A percentile compares a stretch with the other conserved stretches of the same genome.
phyloP scores from a whole-genome alignment of 2,329 filamentous ascomycete genomes.

The Ascochyta clinopodiicola region DNA sequence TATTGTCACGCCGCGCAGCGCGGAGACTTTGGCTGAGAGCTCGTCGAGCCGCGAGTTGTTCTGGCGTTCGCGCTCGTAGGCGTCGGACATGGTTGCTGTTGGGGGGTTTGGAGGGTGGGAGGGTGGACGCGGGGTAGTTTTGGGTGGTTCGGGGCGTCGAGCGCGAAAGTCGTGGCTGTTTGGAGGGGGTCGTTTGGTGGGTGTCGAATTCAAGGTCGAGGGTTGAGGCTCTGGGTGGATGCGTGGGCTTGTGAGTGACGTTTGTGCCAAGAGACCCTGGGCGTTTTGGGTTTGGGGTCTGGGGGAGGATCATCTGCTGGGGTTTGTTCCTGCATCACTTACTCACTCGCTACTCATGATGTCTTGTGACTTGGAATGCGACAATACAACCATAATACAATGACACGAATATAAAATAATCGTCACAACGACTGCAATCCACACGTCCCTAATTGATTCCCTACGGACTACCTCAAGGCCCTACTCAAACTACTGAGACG shows the following conservation, averaged over 20 bases:
- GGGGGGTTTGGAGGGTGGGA: not conserved
- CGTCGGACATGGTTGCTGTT: conserved; percentile 57
- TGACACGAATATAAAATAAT: too few species aligned
- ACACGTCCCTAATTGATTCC: too few species aligned
- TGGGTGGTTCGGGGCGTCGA: not conserved
- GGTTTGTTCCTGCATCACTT: not conserved
- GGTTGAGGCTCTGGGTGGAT: conserved; percentile 11
- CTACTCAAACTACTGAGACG: not conserved
- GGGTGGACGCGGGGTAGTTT: not conserved
- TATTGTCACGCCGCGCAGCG: conserved; percentile 89
- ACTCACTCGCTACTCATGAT: too few species aligned
- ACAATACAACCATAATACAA: too few species aligned
- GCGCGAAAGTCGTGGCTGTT: not conserved
- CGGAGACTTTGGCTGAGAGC: conserved; percentile 87
- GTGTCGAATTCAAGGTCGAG: not conserved
- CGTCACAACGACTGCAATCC: too few species aligned
- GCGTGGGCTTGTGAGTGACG: not conserved
- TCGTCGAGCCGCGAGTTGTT: conserved; percentile 95
- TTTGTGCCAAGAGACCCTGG: conserved; percentile 3
- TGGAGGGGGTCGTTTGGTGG: not conserved
- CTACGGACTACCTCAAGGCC: not conserved
- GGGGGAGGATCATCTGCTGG: not conserved
- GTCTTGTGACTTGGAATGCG: too few species aligned
- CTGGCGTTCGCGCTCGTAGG: conserved; percentile 72
- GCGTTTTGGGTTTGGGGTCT: conserved; percentile 3